Evolutionary conservation across 75 land plant species (phyloP), one percentile per base, ranked within the genome.

Genomic region (Chamaecyparis obtusa): DNA sequence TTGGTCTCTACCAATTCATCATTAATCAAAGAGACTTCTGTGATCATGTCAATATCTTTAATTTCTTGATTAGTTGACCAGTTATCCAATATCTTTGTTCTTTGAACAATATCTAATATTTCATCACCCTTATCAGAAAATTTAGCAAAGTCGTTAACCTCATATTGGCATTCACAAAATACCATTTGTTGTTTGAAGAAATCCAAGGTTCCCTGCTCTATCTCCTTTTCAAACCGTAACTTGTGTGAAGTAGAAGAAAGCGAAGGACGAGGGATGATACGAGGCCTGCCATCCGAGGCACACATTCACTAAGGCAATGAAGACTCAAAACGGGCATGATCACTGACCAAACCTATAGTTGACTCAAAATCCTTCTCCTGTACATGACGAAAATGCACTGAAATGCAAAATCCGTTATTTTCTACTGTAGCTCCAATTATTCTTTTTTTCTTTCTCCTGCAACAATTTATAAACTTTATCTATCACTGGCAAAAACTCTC

Each of bases 401-500:
- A 85, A 24, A 87, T 88, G 84, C 91, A 90, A 90, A 86, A 90
- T 80, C 72, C 89, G 55, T 90, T 90, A 84, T 90, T 87, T 76
- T 90, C 91, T 64, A 90, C 88, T 21, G 82, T 89, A 4, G 91
- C 91, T 69, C 91, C 91, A 39, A 15, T 37, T 32, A 90, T 84
- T 69, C n/a, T 32, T 82, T 54, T 86, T 89, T 55, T 88, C 49
- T 32, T 67, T 89, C 76, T 86, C 88, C 19, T 67, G 54, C 85
- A 90, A 60, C 46, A 87, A 60, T 17, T 86, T 89, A 56, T 24
- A 90, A 21, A 89, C 99, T 93, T 96, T 93, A 83, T 97, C 93
- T 56, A 97, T 94, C 93, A 96, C 75, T 1, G 91, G 95, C 17
- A 91, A 83, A 85, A 89, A 94, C 44, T 94, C 91, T 41, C 89